Conservation (phyloP, 2,329 filamentous ascomycete species). For the Verticillium isaacii region DNA sequence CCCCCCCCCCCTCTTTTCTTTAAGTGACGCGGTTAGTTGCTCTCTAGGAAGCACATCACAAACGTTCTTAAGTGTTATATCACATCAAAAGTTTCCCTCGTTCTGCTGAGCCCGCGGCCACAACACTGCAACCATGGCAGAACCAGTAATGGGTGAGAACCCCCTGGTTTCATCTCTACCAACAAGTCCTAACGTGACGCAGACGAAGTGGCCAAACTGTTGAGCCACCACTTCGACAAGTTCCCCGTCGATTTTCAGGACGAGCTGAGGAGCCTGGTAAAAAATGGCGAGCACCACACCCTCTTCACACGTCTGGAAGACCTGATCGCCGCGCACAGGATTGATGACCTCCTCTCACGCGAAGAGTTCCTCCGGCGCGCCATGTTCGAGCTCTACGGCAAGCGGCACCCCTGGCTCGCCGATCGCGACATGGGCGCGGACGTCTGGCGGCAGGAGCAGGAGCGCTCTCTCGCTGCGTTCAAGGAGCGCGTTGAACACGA, state of each 20-base stretch:
- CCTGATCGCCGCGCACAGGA: constrained; percentile 4
- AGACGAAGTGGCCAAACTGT: constrained; percentile 7
- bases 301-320: constrained; percentile 9
- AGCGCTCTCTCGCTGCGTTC: not conserved
- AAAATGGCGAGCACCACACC: not conserved
- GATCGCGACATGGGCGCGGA: constrained; percentile 7
- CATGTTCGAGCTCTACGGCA: constrained; percentile 6
- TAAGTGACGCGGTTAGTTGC: not conserved
- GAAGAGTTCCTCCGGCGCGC: constrained; percentile 3
- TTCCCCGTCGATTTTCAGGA: constrained; percentile 6
- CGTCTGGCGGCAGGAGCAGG: not conserved
- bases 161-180: fast-evolving
- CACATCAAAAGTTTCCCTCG: not conserved
- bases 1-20: no score
- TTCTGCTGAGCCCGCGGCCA: not conserved
- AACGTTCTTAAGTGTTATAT: not conserved
- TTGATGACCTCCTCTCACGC: constrained; percentile 3
- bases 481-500: constrained; percentile 1
- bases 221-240: constrained; percentile 1
- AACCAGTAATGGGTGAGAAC: constrained; percentile 7
- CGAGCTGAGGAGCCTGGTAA: constrained; percentile 3
- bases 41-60: not conserved
- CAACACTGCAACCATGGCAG: constrained; percentile 6
- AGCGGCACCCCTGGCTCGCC: constrained; percentile 8
- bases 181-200: not conserved